Percentiles rank a stretch among this genome's conserved stretches.
These are phyloP conservation scores for Phytophthora pseudosyringae DNA, from an alignment of 352 stramenopile species.

Conservation along the genomic window DNA sequence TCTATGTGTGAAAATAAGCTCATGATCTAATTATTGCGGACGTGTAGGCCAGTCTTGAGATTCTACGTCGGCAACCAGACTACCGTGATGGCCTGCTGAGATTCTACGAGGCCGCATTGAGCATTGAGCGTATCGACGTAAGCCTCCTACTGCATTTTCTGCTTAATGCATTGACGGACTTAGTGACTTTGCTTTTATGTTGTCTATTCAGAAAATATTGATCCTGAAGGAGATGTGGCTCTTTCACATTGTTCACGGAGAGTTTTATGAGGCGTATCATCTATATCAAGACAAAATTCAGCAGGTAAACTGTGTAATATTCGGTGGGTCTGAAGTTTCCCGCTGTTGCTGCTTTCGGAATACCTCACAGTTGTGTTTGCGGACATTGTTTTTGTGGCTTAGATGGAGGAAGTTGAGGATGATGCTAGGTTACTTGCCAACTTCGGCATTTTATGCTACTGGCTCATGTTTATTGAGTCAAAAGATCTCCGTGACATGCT, in stretches of 20 bases:
- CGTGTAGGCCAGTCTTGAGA: constrained; percentile 76
- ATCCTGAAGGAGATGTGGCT: constrained; percentile 81
- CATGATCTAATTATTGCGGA: neutral
- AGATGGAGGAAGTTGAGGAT: constrained; percentile 53
- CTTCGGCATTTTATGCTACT: constrained; percentile 86
- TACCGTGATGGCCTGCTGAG: constrained; percentile 55
- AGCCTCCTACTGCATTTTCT: constrained; percentile 8
- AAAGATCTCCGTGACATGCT: constrained; percentile 65
- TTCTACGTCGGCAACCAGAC: constrained; percentile 64
- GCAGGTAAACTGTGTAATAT: constrained; percentile 39
- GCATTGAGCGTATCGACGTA: constrained; percentile 59
- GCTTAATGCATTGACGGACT: neutral
- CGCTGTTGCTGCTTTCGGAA: neutral
- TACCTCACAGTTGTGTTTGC: constrained; percentile 2
- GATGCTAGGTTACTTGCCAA: constrained; percentile 68
- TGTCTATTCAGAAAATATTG: constrained; percentile 53
- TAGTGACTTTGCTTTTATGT: constrained; percentile 7
- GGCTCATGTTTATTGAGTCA: constrained; percentile 84
- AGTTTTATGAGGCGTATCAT: constrained; percentile 84
- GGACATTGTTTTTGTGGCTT: neutral
- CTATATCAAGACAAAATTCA: constrained; percentile 82
- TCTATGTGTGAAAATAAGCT: too few relatives aligned
- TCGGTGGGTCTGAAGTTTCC: neutral
- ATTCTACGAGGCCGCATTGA: constrained; percentile 63
- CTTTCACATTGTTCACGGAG: constrained; percentile 67